Conservation (phyloP, 2,329 filamentous ascomycete genomes). For the Exophiala lecanii-corni region DNA sequence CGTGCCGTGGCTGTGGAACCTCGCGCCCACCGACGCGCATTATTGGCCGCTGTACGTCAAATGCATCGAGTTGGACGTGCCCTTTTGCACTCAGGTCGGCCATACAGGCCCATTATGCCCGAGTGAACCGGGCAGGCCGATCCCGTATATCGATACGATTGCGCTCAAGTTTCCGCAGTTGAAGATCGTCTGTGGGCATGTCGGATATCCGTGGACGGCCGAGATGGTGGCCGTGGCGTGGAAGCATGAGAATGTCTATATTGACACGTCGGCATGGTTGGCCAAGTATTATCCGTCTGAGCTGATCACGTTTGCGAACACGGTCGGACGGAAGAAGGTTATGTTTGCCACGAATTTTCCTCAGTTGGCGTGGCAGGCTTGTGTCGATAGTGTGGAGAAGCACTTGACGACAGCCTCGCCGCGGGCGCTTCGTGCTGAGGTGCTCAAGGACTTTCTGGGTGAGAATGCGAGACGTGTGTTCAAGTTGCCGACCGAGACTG, state of each 20-base stretch:
- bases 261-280: constrained; percentile 26
- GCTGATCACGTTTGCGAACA: constrained; percentile 27
- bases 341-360: constrained; percentile 30
- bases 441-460: constrained; percentile 20
- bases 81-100: constrained; percentile 29
- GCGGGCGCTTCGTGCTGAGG: constrained; percentile 6
- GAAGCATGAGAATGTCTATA: constrained; percentile 29
- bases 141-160: constrained; percentile 28
- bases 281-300: constrained; percentile 28
- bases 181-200: constrained; percentile 26
- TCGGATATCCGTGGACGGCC: constrained; percentile 27
- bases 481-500: constrained; percentile 10
- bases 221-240: constrained; percentile 27
- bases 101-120: constrained; percentile 28
- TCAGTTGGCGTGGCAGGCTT: constrained; percentile 26
- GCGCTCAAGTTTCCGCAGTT: constrained; percentile 27
- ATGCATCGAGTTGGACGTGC: constrained; percentile 29
- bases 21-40: constrained; percentile 28
- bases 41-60: constrained; percentile 30
- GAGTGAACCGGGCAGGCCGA: constrained; percentile 28
- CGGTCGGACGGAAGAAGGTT: constrained; percentile 25
- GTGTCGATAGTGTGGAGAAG: constrained; percentile 21
- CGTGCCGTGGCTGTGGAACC: constrained; percentile 29
- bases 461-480: constrained; percentile 23
- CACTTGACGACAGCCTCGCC: constrained; percentile 2